Evolutionary conservation across 805 yeast species (phyloP), one percentile per base, ranked within the genome.

Genomic region (Phaffomyces antillensis): DNA sequence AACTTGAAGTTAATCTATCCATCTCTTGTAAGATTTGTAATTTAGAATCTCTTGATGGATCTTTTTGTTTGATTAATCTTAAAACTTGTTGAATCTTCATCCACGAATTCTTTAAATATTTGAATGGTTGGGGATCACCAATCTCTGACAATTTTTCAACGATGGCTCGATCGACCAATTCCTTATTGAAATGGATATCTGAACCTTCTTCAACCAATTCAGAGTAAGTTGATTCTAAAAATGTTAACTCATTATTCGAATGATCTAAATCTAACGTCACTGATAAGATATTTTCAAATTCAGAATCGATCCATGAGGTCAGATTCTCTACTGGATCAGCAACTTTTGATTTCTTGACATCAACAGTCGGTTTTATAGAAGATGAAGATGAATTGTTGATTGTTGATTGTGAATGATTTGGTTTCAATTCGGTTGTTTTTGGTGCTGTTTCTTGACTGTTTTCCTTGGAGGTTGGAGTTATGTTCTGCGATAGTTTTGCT

Each of bases 111-210:
- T 60, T 71, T 41, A 81, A 61, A 54, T 76, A 81, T 23, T 63
- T 66, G 36, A 79, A 64, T 0, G 83, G 73, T 12, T 69, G 56
- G 3, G 58, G 48, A 15, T 70, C 65, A 1, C 86, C 86, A 32
- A 61, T 53, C 45, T 79, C 85, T 2, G 81, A 70, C 38, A 81
- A 61, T 18, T 76, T 58, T 48, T 80, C 84, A 59, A 81, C 69
- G 44, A 79, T 71, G 3, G 73, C 64, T 8, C 72, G 64, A 50
- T 81, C 88, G 31, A 77, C 56, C 2, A 52, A 35, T 2, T 46
- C 45, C 17, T 36, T 39, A 5, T 45, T 42, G 37, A 57, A 52
- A 8, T 48, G 44, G 1, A 56, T 52, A 10, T 56, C 59, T 24
- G 45, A 39, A 5, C 52, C 41, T 32, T 42, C 50, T 26, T 54